Base-by-base conservation (phyloP, 2,329 filamentous ascomycete genomes). In the Calonectria multiphialidica region DNA sequence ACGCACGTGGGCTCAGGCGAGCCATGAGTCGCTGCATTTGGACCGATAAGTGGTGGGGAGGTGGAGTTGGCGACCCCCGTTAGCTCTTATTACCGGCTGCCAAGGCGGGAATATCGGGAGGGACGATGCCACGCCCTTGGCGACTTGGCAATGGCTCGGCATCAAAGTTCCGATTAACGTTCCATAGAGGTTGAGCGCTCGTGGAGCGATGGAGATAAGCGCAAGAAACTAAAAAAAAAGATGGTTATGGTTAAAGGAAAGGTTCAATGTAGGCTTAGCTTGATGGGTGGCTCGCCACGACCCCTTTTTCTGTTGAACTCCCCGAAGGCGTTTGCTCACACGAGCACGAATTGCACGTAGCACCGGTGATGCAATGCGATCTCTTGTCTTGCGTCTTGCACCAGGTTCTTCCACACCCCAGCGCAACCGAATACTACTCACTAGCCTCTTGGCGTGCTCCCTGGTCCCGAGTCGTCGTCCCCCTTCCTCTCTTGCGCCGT, bases 61-160 rank as follows among this genome's bases (percentile, higher is more conserved):
- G 53, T 57, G 53, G 53, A 40, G 33, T 21, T 21, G 44, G 12
- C 5, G 53, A 23, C n/a, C 53, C 50, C 53, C n/a, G 33, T 37
- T 57, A 23, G n/a, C 33, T 57, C 30, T 40, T 59, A 59, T 59
- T 59, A 10, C 53, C 53, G 53, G 53, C 2, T 18, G 53, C 53
- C 53, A 59, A 59, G 53, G 33, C 53, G 53, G 53, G 53, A 59
- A 59, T 59, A 59, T 40, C 53, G 53, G 53, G 53, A 59, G 53
- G 53, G n/a, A 9, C 53, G 53, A 59, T 59, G 53, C 53, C 53
- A 59, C 53, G 53, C 15, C 53, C 53, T 59, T 59, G 53, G 53
- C 53, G 21, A 59, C 53, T 59, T 59, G 53, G 53, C 53, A 59
- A 59, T 21, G 53, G 35, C 53, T 59, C 53, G 53, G 53, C 53